phyloP scores from a whole-genome alignment of 2,329 filamentous ascomycete genomes.

The Penicillium palitans region DNA sequence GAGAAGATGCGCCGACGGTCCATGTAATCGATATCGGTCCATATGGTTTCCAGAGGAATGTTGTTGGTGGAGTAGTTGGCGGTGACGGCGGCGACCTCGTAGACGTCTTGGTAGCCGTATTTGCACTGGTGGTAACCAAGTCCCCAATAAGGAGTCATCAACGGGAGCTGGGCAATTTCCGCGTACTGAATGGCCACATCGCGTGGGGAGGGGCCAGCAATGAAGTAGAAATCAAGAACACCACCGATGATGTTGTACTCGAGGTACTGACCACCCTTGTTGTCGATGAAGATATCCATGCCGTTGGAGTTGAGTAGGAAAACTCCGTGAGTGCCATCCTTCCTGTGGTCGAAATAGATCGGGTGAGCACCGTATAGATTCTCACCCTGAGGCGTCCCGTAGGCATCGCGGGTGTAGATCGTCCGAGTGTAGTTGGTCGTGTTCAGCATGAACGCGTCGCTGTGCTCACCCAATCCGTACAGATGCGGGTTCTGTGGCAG shows the following conservation, averaged over 20 bases:
- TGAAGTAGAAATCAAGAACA: conserved; percentile 65
- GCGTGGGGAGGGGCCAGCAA: conserved; percentile 54
- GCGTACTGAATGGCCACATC: conserved; percentile 57
- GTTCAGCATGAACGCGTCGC: conserved; percentile 64
- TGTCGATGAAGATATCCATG: conserved; percentile 69
- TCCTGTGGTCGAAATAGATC: conserved; percentile 66
- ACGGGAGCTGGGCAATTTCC: conserved; percentile 47
- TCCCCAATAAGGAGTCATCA: conserved; percentile 61
- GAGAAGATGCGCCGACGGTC: conserved; percentile 40
- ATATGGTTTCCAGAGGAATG: conserved; percentile 46
- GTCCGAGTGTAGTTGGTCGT: conserved; percentile 65
- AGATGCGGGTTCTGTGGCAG: conserved; percentile 65
- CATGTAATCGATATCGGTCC: conserved; percentile 48
- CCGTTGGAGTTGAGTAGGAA: conserved; percentile 67
- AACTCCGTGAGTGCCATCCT: conserved; percentile 57
- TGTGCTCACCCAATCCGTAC: conserved; percentile 72
- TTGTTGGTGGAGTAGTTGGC: conserved; percentile 41
- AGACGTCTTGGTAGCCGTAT: conserved; percentile 59
- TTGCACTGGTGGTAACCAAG: conserved; percentile 61
- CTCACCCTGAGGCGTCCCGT: conserved; percentile 54
- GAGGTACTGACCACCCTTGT: conserved; percentile 58
- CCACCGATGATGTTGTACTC: conserved; percentile 74
- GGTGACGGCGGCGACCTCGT: conserved; percentile 43
- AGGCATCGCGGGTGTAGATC: conserved; percentile 64
- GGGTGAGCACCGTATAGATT: conserved; percentile 70